Percentiles rank a stretch among this genome's conserved stretches.
Conservation (phyloP, 179 eudicot genomes). For the Gypsophila paniculata region DNA sequence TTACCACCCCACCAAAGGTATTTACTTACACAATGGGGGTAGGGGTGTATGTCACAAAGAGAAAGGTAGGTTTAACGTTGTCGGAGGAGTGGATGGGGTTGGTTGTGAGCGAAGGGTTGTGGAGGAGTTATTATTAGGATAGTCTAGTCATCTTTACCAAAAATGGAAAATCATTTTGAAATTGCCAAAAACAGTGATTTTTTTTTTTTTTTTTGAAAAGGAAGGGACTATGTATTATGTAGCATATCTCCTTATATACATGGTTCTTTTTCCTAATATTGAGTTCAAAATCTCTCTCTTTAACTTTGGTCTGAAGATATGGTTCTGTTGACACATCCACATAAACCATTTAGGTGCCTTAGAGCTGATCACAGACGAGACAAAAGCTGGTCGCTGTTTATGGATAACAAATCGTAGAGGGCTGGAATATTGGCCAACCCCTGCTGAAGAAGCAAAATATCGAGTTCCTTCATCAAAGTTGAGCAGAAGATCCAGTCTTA, state of each 20-base stretch:
- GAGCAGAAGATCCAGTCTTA: conserved; percentile 33
- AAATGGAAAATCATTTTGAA: too few relatives aligned
- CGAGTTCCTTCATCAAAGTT: conserved; percentile 42
- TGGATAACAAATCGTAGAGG: conserved; percentile 95
- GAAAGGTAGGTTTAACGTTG: too few relatives aligned
- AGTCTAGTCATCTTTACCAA: too few relatives aligned
- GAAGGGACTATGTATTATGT: background rate
- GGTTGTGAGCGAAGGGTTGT: too few relatives aligned
- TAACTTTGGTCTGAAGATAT: conserved; percentile 10
- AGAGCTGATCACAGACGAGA: conserved; percentile 78
- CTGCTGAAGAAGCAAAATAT: conserved; percentile 82
- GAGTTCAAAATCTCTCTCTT: too few relatives aligned
- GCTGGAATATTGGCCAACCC: conserved; percentile 91
- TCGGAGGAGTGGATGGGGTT: too few relatives aligned
- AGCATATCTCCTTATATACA: background rate
- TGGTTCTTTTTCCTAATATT: background rate
- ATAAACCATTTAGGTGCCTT: conserved; percentile 52
- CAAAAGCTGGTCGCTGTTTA: conserved; percentile 84
- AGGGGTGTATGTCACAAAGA: too few relatives aligned
- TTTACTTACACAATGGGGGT: too few relatives aligned
- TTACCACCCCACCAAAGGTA: too few relatives aligned
- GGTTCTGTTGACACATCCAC: conserved; percentile 10
- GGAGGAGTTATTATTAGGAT: too few relatives aligned
- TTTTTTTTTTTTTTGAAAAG: too few relatives aligned
- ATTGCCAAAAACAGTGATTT: too few relatives aligned